A percentile compares a stretch with the other conserved stretches of the same genome.
These are phyloP conservation scores for Neurospora sp. DNA, from an alignment of 2,329 filamentous ascomycete species.

Conservation along the genomic window DNA sequence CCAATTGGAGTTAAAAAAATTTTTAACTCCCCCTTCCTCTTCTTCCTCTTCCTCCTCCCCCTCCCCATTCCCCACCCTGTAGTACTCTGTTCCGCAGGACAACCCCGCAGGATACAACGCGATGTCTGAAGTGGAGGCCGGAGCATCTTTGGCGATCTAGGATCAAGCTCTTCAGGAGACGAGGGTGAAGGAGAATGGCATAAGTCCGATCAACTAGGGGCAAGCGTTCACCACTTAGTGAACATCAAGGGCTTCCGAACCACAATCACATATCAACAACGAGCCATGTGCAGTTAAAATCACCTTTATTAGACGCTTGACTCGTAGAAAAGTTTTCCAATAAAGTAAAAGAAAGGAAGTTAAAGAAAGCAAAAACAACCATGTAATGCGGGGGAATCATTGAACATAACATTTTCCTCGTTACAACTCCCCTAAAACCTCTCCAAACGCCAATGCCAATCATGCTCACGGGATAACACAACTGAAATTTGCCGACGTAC, in stretches of 20 bases:
- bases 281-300: background rate
- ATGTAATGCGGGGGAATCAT: background rate
- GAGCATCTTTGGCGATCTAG: background rate
- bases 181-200: background rate
- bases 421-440: background rate
- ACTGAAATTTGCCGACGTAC: background rate
- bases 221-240: background rate
- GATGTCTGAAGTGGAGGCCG: background rate
- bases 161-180: background rate
- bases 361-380: background rate
- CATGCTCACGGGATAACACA: background rate
- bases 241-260: background rate
- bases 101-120: background rate
- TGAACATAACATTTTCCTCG: background rate
- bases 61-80: no score
- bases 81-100: background rate
- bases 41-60: no score
- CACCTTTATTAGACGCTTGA: background rate
- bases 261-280: background rate
- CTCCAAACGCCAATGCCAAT: conserved; percentile 3
- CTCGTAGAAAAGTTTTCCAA: background rate
- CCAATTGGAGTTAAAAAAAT: background rate
- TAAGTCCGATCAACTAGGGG: background rate
- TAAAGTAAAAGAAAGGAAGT: background rate
- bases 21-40: no score